Base-by-base conservation (phyloP, 176 grass and related monocot genomes). In the Poa annua region DNA sequence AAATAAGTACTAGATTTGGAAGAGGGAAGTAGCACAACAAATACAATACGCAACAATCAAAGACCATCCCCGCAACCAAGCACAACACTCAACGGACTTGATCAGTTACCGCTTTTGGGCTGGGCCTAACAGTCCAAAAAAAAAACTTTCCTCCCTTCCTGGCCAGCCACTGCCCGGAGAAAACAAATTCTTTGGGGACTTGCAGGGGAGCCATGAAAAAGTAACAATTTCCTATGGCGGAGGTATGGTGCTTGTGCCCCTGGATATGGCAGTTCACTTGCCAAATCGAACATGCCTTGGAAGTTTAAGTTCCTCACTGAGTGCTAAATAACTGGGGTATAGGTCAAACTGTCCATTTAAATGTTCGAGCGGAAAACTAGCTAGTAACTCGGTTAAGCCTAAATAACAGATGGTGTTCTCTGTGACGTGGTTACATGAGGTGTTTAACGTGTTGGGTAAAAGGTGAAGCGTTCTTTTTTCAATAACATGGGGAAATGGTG, bases 381-480 rank as follows among this genome's bases (percentile, higher is more conserved):
- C 61, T 45, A 79, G 41, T 3, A 87, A 55, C 41, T 6, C 21
- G 20, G 14, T 56, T 3, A 52, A 4, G 33, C 65, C 2, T 17
- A 82, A 67, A 50, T 69, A 81, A 36, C 21, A 42, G n/a, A 76
- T 29, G 32, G 51, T 24, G 0, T 45, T 74, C 26, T 32, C 24
- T 16, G 22, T 33, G 39, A 24, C 2, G 21, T 19, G 24, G 62
- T 36, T 74, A 26, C 53, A 61, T 70, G 17, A 59, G 8, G 51
- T 66, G 48, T 75, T 88, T 57, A 29, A 42, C 45, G 5, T 81
- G 62, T 52, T 36, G 33, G 56, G 55, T 24, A 86, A 17, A 68
- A 25, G 29, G 22, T 12, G 4, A 11, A 33, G 24, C 33, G 12
- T 64, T 64, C 12, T 32, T 8, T 63, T 16, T 33, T 16, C 1